Evolutionary conservation across 768 basidiomycete genomes (phyloP), one percentile per base, ranked within the genome.

Genomic region (Pilatotrama ljubarskyi): DNA sequence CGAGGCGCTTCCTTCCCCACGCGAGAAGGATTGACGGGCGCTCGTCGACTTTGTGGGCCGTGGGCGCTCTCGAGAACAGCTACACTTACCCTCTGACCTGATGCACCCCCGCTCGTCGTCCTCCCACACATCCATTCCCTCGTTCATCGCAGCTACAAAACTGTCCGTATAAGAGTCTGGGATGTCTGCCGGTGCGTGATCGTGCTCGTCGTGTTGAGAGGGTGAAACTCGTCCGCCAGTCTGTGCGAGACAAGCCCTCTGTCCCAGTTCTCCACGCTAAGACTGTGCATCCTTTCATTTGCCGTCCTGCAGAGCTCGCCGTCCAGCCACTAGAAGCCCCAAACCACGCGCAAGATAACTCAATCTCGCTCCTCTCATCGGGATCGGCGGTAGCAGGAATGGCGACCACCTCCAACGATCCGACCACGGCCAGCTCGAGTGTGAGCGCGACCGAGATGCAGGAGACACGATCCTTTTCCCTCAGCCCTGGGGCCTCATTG

Each of bases 71-170:
- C 38, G 49, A 13, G 38, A 44, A 43, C 43, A 52, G 42, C 54
- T 52, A 44, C 56, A 56, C 68, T 68, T 71, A 66, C 69, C 72
- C 68, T 70, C 61, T 58, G 67, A 71, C 70, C 72, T 73, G 69
- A 73, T 71, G 69, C 63, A 59, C 68, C 64, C 65, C 58, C 58
- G 63, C 65, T 48, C 48, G 53, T 51, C 58, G 54, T 53, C 67
- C 44, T 40, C 50, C 43, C 55, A 64, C 53, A 60, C 44, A 46
- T 49, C 49, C 62, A 25, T 55, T 47, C 43, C 54, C 55, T 57
- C 60, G 17, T 49, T 51, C 32, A 38, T 54, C 29, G n/a, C 36
- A 40, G 49, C 44, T 20, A 22, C 22, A 51, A 49, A 56, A 54
- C 29, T 50, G 48, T 29, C 35, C 22, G 58, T 46, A n/a, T 64